These are phyloP conservation scores for Maudiozyma bulderi DNA, from an alignment of 805 yeast genomes.

Conservation along the genomic window DNA sequence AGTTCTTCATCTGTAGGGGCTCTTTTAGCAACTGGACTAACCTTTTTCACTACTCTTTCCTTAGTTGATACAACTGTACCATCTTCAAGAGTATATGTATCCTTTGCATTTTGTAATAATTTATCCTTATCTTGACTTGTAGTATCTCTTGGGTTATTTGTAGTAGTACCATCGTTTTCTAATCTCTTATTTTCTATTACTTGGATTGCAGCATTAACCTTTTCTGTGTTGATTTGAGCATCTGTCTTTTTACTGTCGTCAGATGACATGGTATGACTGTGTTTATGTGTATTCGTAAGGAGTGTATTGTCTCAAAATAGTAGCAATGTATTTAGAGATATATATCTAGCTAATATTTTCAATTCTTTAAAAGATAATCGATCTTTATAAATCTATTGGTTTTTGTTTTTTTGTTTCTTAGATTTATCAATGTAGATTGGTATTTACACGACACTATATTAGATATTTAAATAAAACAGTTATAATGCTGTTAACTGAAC, in stretches of 20 bases:
- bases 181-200: conserved; percentile 42
- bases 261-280: background rate
- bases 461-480: no score
- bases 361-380: no score
- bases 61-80: conserved; percentile 41
- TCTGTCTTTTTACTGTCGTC: conserved; percentile 12
- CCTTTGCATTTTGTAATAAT: background rate
- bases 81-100: conserved; percentile 37
- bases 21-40: conserved; percentile 56
- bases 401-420: no score
- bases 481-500: no score
- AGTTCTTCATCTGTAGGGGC: conserved; percentile 62
- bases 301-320: no score
- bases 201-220: conserved; percentile 56
- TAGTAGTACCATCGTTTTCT: background rate
- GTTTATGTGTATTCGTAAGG: background rate
- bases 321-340: background rate
- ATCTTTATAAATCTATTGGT: no score
- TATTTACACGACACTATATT: no score
- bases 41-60: conserved; percentile 41
- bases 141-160: conserved; percentile 15
- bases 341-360: no score
- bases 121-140: background rate
- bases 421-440: no score
- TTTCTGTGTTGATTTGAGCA: conserved; percentile 39